A percentile compares a stretch with the other conserved stretches of the same genome.
These are phyloP conservation scores for Sporothrix variecibatus DNA, from an alignment of 2,329 filamentous ascomycete species.

Conservation along the genomic window DNA sequence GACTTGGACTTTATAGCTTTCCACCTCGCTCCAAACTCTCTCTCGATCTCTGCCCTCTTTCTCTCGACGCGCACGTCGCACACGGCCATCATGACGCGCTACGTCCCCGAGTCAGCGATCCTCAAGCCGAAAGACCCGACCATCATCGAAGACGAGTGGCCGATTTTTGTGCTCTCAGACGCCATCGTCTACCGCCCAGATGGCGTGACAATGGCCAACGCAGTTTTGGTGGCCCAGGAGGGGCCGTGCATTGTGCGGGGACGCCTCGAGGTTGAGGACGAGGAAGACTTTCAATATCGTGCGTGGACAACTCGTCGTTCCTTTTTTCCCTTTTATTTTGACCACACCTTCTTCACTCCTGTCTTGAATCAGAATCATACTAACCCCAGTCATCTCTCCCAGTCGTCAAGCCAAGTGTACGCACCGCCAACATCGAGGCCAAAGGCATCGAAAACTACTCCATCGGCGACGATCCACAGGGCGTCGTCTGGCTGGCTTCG, in stretches of 20 bases:
- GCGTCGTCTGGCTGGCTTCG: constrained; percentile 67
- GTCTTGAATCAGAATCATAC: background rate
- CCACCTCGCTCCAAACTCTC: background rate
- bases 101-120: constrained; percentile 31
- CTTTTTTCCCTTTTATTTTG: too few species aligned
- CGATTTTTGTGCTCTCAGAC: constrained; percentile 62
- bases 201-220: constrained; percentile 57
- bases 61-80: background rate
- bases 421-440: constrained; percentile 50
- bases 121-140: constrained; percentile 40
- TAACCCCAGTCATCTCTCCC: background rate
- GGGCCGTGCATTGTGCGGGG: constrained; percentile 66
- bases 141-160: constrained; percentile 54
- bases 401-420: constrained; percentile 41
- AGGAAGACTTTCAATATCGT: constrained; percentile 45
- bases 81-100: background rate
- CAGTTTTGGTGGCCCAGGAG: constrained; percentile 60
- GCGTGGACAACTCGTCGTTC: constrained; percentile 31
- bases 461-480: constrained; percentile 55
- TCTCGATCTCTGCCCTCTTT: background rate
- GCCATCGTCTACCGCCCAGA: constrained; percentile 60
- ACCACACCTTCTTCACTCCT: background rate
- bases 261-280: constrained; percentile 53
- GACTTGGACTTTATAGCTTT: background rate
- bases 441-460: constrained; percentile 60